Evolutionary conservation across 495 filamentous ascomycete genomes (phyloP), one percentile per base, ranked within the genome.

Genomic region (Penicillium ucsense): DNA sequence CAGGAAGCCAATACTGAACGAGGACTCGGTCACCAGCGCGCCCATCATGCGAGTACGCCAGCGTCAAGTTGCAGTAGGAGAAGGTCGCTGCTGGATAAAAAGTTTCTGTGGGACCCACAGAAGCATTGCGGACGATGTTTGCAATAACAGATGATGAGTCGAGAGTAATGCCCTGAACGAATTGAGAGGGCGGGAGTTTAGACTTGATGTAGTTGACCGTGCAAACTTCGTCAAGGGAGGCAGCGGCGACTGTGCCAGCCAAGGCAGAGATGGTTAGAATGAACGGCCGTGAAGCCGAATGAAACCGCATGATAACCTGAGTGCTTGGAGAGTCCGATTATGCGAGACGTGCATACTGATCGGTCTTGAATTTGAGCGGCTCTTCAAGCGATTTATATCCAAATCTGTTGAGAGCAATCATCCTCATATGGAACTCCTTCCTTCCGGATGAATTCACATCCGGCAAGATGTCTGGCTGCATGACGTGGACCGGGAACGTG

Each of bases 41-140:
- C 9, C 68, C 68, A 34, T 61, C 40, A 41, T 73, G 72, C 3
- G 63, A 63, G 39, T 76, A 74, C 6, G 69, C 51, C 20, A 76
- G 60, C 3, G 71, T 73, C 49, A 74, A 55, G 41, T 74, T 73
- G 57, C 71, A 76, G 49, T 67, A 73, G 34, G 58, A 47, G 34
- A 48, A 47, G 31, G 39, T 51, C 4, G 46, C 43, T 2, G 50
- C 40, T 0, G 53, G 46, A 41, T 45, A 67, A 48, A 54, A 64
- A 6, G 48, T 39, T 0, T 33, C 46, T 8, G 54, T 53, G 11
- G 48, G 49, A 30, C 57, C 53, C 6, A 43, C 53, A 3, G 47
- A 43, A 10, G 38, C 43, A 43, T 53, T 53, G 8, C 34, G 38
- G 20, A 53, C 46, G 8, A 39, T 8, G 33, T 49, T 43, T 10